Evolutionary conservation across 768 basidiomycete species (phyloP).

Genomic region (Holtermanniella nyarrowii): DNA sequence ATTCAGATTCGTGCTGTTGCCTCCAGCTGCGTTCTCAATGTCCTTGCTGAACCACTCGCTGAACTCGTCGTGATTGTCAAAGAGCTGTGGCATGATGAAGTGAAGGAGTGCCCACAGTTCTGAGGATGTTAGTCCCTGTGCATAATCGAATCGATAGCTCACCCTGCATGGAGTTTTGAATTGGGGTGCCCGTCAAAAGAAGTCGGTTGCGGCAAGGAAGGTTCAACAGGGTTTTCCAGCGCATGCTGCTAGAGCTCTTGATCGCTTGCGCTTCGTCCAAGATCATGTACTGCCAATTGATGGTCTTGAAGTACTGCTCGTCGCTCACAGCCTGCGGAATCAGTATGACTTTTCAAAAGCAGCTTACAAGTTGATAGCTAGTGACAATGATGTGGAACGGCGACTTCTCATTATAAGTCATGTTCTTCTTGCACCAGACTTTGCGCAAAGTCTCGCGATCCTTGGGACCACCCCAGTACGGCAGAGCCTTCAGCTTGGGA

Average conservation of each 20-base stretch:
- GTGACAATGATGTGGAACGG: constrained; percentile 96
- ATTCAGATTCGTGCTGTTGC: constrained; percentile 76
- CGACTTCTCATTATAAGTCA: constrained; percentile 87
- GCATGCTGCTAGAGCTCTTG: constrained; percentile 88
- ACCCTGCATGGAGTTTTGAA: constrained; percentile 99
- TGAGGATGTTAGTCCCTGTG: constrained; percentile 35
- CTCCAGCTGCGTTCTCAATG: constrained; percentile 84
- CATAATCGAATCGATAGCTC: constrained; percentile 14
- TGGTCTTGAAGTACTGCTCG: constrained; percentile 92
- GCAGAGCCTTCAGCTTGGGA: constrained; percentile 81
- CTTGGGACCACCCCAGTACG: constrained; percentile 97
- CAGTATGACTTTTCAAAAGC: not conserved
- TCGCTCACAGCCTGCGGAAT: constrained; percentile 71
- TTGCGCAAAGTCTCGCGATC: constrained; percentile 88
- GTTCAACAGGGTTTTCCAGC: constrained; percentile 94
- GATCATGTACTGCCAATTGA: constrained; percentile 99
- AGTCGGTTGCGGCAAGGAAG: constrained; percentile 93
- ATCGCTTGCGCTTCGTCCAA: constrained; percentile 99
- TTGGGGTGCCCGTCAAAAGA: constrained; percentile 91
- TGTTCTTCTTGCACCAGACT: constrained; percentile 97
- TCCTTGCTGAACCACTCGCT: constrained; percentile 99
- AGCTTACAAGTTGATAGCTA: constrained; percentile 80
- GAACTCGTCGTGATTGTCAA: constrained; percentile 98
- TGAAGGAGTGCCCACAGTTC: constrained; percentile 97
- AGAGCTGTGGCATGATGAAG: constrained; percentile 99